A percentile compares a stretch with the other conserved stretches of the same genome.
Conservation (phyloP, 2,329 filamentous ascomycete species). For the Monilinia aucupariae region DNA sequence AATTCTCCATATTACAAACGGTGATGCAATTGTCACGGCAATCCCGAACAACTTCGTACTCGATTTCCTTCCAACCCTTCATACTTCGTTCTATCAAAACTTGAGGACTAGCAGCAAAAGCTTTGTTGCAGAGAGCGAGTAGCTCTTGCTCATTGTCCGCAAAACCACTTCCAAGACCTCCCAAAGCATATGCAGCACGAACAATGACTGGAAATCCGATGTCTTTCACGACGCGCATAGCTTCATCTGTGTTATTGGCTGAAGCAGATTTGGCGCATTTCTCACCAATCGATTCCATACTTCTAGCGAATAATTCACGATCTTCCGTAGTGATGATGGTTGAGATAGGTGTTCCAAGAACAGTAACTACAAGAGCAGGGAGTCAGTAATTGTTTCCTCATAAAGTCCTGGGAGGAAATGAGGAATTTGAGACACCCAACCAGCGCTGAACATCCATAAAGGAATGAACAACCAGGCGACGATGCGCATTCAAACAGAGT, state of each 20-base stretch:
- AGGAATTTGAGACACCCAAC: neutral
- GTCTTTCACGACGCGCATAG: constrained; percentile 75
- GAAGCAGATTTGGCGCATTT: constrained; percentile 96
- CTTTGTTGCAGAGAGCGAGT: constrained; percentile 85
- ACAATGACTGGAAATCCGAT: constrained; percentile 98
- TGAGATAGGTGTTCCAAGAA: constrained; percentile 71
- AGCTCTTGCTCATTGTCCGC: constrained; percentile 92
- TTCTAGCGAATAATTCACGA: constrained; percentile 90
- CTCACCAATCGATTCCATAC: constrained; percentile 93
- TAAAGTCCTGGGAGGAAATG: neutral
- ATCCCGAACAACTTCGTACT: constrained; percentile 97
- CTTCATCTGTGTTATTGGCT: constrained; percentile 85
- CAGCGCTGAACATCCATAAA: too few relatives aligned
- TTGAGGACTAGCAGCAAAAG: constrained; percentile 87
- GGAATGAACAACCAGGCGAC: neutral
- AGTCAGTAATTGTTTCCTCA: neutral
- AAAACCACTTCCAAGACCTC: constrained; percentile 93
- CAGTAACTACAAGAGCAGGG: constrained; percentile 44
- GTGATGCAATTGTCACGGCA: constrained; percentile 98
- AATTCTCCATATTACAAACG: constrained; percentile 99
- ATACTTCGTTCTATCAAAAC: constrained; percentile 97
- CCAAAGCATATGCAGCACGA: constrained; percentile 91
- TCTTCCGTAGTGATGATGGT: constrained; percentile 94
- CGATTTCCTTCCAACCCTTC: constrained; percentile 99
- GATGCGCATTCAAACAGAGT: neutral